Evolutionary conservation across 345 rosid genomes (phyloP), one percentile per base, ranked within the genome.

Genomic region (Aquilaria sinensis): DNA sequence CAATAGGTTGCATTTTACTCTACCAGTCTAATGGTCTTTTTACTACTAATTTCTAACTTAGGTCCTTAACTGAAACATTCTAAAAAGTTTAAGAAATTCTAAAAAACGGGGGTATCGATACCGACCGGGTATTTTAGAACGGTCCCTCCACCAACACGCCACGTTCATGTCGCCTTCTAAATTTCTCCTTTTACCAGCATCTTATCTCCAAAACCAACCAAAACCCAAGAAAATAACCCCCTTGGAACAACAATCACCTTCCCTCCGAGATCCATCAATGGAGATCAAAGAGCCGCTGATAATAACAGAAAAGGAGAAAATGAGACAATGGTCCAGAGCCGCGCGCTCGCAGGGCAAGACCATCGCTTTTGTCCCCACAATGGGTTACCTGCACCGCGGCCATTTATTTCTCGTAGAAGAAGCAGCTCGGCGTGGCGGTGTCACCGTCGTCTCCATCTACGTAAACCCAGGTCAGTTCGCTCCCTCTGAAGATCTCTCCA

Each of bases 401-500:
- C 98, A 93, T 73, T 60, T 93, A 34, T 80, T 94, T 9, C 94
- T 93, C 60, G 73, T 93, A 53, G 68, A 75, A 54, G 75, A 87
- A 67, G 90, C 97, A 54, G 82, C 58, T 32, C 65, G 47, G 12
- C 86, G 55, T 60, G 37, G 83, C 59, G 70, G 83, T 68, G 59
- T 81, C 72, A 72, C 78, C 14, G 98, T 90, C 47, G 89, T 93
- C 47, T 88, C 97, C 57, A 81, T 90, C 64, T 90, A 87, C 66
- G 92, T 93, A 45, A 93, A 93, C 74, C 98, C 98, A 54, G 98
- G 98, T 67, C 98, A 93, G 72, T 90, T 93, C 66, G 70, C 98
- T n/a, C 96, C 96, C 48, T 68, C 83, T 0, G 97, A 93, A 69
- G 97, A 90, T 61, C 87, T 93, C 31, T 84, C 97, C 34, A 80